phyloP scores from a whole-genome alignment of 495 filamentous ascomycete species.

The Neurospora sp. region DNA sequence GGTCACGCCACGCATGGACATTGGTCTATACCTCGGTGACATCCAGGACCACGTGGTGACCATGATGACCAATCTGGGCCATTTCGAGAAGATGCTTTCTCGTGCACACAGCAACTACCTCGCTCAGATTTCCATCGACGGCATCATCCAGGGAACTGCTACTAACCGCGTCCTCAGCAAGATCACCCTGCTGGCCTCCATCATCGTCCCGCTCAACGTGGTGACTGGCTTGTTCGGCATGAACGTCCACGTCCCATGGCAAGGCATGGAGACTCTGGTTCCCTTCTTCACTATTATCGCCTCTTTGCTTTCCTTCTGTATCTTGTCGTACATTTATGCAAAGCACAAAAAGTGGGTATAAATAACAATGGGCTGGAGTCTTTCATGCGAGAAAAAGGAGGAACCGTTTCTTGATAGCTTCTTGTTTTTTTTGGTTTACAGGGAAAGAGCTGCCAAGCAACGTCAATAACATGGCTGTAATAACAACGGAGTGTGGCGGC shows the following conservation, averaged over 20 bases:
- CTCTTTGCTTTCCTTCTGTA: slow-evolving; percentile 49
- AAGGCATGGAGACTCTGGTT: slow-evolving; percentile 38
- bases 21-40: slow-evolving; percentile 90
- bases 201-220: slow-evolving; percentile 93
- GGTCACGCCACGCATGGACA: slow-evolving; percentile 87
- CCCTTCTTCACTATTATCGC: slow-evolving; percentile 81
- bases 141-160: slow-evolving; percentile 67
- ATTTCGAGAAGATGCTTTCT: slow-evolving; percentile 96
- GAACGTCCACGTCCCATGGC: slow-evolving; percentile 82
- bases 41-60: slow-evolving; percentile 99
- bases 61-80: slow-evolving; percentile 91
- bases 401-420: background rate
- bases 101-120: slow-evolving; percentile 94
- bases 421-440: background rate
- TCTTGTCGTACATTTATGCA: slow-evolving; percentile 35
- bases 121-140: slow-evolving; percentile 86
- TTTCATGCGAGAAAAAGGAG: background rate
- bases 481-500: background rate
- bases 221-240: slow-evolving; percentile 95
- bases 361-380: background rate
- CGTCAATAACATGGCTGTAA: background rate
- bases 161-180: slow-evolving; percentile 83
- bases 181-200: slow-evolving; percentile 89
- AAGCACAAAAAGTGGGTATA: slow-evolving; percentile 18
- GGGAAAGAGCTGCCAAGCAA: background rate